Evolutionary conservation across 2,329 filamentous ascomycete genomes (phyloP).

Genomic region (Ophiostoma piceae): DNA sequence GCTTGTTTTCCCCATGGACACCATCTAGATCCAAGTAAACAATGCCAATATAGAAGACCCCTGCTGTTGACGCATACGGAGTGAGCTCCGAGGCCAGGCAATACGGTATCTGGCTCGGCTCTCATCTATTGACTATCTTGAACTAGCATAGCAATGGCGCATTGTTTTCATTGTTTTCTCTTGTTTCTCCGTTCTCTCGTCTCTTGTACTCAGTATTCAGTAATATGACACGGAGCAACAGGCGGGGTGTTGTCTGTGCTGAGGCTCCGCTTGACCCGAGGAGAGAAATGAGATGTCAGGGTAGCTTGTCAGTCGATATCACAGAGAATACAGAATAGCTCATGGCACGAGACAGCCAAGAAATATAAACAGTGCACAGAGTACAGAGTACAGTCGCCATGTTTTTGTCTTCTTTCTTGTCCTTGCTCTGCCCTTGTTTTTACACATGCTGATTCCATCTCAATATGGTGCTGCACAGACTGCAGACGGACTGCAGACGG

Average conservation of each 20-base stretch:
- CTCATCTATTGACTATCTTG: background rate
- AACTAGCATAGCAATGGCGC: conserved; percentile 7
- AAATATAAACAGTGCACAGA: background rate
- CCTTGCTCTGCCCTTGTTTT: background rate
- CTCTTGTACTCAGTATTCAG: no score
- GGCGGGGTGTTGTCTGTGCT: conserved; percentile 21
- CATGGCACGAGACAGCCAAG: background rate
- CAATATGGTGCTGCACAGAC: background rate
- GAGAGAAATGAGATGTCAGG: conserved; percentile 9
- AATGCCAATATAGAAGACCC: background rate
- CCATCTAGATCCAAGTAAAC: background rate
- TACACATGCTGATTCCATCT: background rate
- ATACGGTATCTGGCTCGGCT: conserved; percentile 4
- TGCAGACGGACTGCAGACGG: background rate
- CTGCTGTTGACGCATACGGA: conserved; percentile 13
- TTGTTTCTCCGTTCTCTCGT: no score
- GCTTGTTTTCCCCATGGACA: no score
- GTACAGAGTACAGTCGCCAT: background rate
- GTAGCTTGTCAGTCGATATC: background rate
- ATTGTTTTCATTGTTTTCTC: conserved; percentile 13
- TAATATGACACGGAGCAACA: conserved; percentile 23
- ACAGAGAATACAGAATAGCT: no score
- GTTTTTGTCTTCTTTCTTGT: no score
- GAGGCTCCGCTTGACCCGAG: conserved; percentile 15
- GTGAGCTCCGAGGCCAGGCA: conserved; percentile 10